Conservation (phyloP, 148 eudicot species). For the Rhododendron vialii region DNA sequence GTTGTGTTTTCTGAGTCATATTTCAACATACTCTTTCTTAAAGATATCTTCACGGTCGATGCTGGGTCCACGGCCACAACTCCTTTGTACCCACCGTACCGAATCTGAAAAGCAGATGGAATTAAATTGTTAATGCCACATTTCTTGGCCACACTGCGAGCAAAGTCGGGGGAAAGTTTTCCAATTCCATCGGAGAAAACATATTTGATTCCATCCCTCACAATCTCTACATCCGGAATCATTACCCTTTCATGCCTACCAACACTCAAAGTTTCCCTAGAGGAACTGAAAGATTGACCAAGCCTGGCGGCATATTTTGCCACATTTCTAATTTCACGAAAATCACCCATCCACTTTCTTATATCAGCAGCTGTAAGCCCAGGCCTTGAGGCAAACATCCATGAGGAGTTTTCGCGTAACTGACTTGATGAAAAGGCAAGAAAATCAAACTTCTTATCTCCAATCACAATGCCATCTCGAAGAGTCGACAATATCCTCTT, state of each 20-base stretch:
- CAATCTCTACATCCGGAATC: conserved; percentile 50
- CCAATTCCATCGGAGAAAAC: conserved; percentile 94
- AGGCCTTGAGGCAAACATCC: conserved; percentile 90
- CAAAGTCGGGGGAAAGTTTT: conserved; percentile 77
- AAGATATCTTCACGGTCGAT: conserved; percentile 55
- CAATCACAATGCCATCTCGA: conserved; percentile 57
- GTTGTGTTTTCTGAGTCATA: conserved; percentile 52
- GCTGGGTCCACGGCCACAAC: conserved; percentile 81
- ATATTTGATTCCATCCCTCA: conserved; percentile 25
- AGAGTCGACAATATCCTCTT: conserved; percentile 54
- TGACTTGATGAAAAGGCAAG: conserved; percentile 95
- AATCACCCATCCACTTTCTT: conserved; percentile 87
- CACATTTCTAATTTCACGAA: conserved; percentile 57
- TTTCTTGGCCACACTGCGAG: conserved; percentile 60
- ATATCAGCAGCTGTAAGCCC: conserved; percentile 57
- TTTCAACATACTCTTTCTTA: conserved; percentile 80
- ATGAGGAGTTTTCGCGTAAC: conserved; percentile 71
- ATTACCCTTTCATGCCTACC: conserved; percentile 40
- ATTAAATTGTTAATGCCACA: conserved; percentile 36
- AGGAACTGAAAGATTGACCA: conserved; percentile 91
- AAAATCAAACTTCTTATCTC: conserved; percentile 71
- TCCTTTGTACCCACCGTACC: conserved; percentile 91
- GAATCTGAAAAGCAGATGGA: conserved; percentile 83
- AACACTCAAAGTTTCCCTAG: conserved; percentile 79
- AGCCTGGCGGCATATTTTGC: conserved; percentile 96